Conservation (phyloP, 2,329 filamentous ascomycete species). For the Piedraia hortae region DNA sequence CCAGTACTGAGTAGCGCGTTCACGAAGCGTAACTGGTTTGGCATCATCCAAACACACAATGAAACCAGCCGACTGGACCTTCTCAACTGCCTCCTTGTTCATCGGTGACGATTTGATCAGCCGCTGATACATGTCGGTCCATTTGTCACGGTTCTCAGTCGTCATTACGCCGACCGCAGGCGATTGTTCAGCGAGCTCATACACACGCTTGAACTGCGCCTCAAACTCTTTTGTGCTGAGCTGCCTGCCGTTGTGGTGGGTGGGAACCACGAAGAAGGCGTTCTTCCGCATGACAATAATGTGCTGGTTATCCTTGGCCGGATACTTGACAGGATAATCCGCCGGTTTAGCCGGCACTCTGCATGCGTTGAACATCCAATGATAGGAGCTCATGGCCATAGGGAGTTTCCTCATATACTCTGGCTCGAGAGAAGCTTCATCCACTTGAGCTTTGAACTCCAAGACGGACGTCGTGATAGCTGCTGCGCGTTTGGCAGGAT, state of each 20-base stretch:
- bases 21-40: conserved; percentile 71
- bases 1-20: conserved; percentile 92
- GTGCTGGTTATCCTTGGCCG: conserved; percentile 49
- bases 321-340: conserved; percentile 64
- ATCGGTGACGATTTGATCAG: conserved; percentile 49
- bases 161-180: conserved; percentile 65
- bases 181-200: conserved; percentile 44
- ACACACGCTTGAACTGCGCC: conserved; percentile 63
- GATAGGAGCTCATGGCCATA: conserved; percentile 93
- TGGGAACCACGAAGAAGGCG: conserved; percentile 78
- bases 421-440: conserved; percentile 56
- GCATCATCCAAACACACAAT: conserved; percentile 83
- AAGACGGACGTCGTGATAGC: conserved; percentile 64
- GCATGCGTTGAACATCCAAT: conserved; percentile 95
- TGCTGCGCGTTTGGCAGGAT: conserved; percentile 78
- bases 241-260: conserved; percentile 58
- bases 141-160: conserved; percentile 76
- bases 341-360: conserved; percentile 58
- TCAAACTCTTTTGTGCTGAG: conserved; percentile 77
- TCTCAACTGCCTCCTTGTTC: conserved; percentile 52
- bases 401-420: conserved; percentile 97
- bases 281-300: conserved; percentile 83
- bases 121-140: conserved; percentile 51
- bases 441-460: conserved; percentile 86
- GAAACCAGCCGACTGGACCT: conserved; percentile 73